phyloP scores from a whole-genome alignment of 2,329 filamentous ascomycete species.

The Aspergillus texensis region DNA sequence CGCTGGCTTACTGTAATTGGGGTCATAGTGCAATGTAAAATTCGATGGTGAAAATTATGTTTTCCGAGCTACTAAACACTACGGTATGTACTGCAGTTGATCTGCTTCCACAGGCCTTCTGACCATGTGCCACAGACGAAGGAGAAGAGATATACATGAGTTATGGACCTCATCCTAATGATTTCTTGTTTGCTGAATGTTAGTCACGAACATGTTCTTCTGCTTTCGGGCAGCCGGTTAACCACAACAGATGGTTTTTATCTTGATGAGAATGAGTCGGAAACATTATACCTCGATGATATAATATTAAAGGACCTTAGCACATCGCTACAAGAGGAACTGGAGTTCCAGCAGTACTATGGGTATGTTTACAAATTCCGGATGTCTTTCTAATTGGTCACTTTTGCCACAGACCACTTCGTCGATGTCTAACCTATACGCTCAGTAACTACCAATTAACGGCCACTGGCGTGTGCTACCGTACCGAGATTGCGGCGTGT shows the following conservation, averaged over 20 bases:
- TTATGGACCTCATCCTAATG: constrained; percentile 48
- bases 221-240: not conserved
- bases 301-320: constrained; percentile 40
- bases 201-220: constrained; percentile 14
- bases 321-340: constrained; percentile 33
- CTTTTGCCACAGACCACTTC: not conserved
- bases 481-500: constrained; percentile 46
- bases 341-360: constrained; percentile 42
- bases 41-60: constrained; percentile 41
- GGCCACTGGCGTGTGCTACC: constrained; percentile 42
- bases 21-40: constrained; percentile 39
- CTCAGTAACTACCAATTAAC: constrained; percentile 46
- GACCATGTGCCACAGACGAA: constrained; percentile 25
- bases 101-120: not conserved
- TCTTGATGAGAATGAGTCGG: constrained; percentile 43
- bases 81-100: constrained; percentile 26
- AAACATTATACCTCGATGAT: constrained; percentile 46
- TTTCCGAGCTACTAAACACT: constrained; percentile 37
- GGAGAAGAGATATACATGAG: constrained; percentile 50
- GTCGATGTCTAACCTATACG: not conserved
- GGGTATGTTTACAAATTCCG: constrained; percentile 33
- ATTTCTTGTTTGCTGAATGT: constrained; percentile 49
- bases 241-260: constrained; percentile 44
- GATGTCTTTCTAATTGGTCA: not conserved
- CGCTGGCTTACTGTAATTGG: not conserved